Evolutionary conservation across 2,329 filamentous ascomycete genomes (phyloP).

Genomic region (Nigrograna mackinnonii): DNA sequence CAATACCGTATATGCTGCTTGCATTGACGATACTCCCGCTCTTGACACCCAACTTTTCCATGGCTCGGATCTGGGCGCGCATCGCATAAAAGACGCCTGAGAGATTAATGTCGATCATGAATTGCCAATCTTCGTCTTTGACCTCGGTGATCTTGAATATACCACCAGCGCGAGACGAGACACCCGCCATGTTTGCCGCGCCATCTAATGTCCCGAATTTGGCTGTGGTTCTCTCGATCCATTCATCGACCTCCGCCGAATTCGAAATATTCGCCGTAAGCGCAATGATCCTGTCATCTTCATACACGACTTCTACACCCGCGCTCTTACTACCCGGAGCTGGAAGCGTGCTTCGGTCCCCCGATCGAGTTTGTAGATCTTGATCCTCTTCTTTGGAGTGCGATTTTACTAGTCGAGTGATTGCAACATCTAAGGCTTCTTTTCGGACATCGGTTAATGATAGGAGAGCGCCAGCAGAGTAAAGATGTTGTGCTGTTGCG

Average conservation of each 20-base stretch:
- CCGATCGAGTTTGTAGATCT: too few species aligned
- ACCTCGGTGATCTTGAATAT: conserved; percentile 30
- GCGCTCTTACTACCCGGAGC: too few species aligned
- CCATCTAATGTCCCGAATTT: conserved; percentile 15
- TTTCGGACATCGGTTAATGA: conserved; percentile 4
- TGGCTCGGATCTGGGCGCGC: conserved; percentile 36
- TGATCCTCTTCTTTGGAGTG: too few species aligned
- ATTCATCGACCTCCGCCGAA: conserved; percentile 7
- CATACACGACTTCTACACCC: too few species aligned
- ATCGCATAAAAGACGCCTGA: conserved; percentile 36
- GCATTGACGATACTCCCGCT: conserved; percentile 37
- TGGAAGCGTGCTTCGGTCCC: too few species aligned
- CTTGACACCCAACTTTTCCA: conserved; percentile 28
- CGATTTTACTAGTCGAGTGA: neutral
- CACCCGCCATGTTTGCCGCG: conserved; percentile 16
- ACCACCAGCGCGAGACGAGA: neutral
- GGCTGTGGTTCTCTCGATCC: conserved; percentile 12
- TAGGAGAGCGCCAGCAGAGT: conserved; percentile 1
- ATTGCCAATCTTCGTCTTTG: conserved; percentile 34
- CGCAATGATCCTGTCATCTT: too few species aligned
- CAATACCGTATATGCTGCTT: conserved; percentile 54
- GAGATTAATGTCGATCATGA: conserved; percentile 33
- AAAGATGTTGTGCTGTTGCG: conserved; percentile 2
- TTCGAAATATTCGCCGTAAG: conserved; percentile 11
- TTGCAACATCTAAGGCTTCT: conserved; percentile 2